Conservation (phyloP, 1,284 basidiomycete species). For the Malassezia dermatis region DNA sequence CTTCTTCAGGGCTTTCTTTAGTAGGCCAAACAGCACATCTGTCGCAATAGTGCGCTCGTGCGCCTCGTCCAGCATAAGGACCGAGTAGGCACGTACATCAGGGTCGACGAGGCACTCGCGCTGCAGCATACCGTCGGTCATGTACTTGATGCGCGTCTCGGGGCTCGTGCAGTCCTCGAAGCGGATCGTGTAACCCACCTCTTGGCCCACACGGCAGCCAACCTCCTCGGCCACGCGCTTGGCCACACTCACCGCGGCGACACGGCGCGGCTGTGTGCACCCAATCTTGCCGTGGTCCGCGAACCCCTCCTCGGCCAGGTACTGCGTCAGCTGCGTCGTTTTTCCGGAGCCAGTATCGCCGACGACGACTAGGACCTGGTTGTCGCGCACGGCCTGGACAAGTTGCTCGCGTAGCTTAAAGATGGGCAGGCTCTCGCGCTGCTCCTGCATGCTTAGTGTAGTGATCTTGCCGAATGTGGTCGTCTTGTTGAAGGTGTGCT, state of each 20-base stretch:
- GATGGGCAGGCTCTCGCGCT: constrained; percentile 80
- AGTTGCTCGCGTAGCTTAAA: constrained; percentile 89
- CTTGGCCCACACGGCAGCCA: constrained; percentile 86
- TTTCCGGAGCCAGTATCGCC: constrained; percentile 90
- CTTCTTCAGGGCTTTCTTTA: constrained; percentile 91
- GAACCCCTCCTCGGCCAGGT: constrained; percentile 76
- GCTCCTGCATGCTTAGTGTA: constrained; percentile 79
- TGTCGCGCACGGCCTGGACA: constrained; percentile 82
- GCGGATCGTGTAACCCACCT: constrained; percentile 96
- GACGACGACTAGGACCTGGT: constrained; percentile 86
- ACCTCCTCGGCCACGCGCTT: constrained; percentile 97
- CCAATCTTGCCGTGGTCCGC: constrained; percentile 80
- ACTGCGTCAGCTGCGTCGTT: constrained; percentile 81
- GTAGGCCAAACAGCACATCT: constrained; percentile 87
- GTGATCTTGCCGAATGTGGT: constrained; percentile 92
- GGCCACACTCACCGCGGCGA: constrained; percentile 97
- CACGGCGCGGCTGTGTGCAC: constrained; percentile 94
- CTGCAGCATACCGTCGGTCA: constrained; percentile 99
- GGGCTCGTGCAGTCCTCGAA: constrained; percentile 98
- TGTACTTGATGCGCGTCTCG: constrained; percentile 98
- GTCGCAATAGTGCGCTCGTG: constrained; percentile 97
- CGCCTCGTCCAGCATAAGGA: constrained; percentile 96
- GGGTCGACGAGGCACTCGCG: constrained; percentile 93
- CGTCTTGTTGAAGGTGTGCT: constrained; percentile 88
- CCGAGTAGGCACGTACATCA: constrained; percentile 78